These are phyloP conservation scores for Gossypium arboreum DNA, from an alignment of 345 rosid species.

Conservation along the genomic window DNA sequence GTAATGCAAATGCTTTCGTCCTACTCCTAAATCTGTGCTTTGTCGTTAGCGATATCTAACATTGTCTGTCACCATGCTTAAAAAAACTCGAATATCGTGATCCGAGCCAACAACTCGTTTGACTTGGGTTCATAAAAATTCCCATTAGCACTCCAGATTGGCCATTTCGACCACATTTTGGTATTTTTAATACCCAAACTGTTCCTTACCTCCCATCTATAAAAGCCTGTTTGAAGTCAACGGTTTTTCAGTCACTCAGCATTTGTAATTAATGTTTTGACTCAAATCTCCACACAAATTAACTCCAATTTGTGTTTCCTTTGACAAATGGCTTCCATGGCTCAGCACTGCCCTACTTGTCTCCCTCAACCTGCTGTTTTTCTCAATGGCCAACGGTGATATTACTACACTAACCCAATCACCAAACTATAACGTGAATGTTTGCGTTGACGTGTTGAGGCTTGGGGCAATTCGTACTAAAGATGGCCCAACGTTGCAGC, in stretches of 20 bases:
- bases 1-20: too few species aligned
- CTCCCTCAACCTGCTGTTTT: constrained; percentile 53
- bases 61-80: too few species aligned
- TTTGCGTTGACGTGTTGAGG: constrained; percentile 42
- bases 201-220: background rate
- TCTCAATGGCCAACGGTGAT: constrained; percentile 45
- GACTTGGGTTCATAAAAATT: too few species aligned
- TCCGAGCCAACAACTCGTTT: too few species aligned
- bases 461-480: background rate
- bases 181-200: background rate
- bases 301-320: background rate
- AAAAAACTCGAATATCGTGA: too few species aligned
- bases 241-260: background rate
- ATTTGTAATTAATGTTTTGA: background rate
- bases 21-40: too few species aligned
- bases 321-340: constrained; percentile 39
- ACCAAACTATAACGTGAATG: constrained; percentile 43
- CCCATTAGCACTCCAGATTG: too few species aligned
- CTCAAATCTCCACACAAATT: background rate
- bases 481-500: constrained; percentile 35
- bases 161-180: too few species aligned
- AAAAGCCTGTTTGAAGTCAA: background rate
- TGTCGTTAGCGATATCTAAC: too few species aligned
- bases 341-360: constrained; percentile 44
- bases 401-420: background rate